A percentile compares a stretch with the other conserved stretches of the same genome.
Evolutionary conservation across 805 yeast species (phyloP).

Genomic region (Komagataella mondaviorum): DNA sequence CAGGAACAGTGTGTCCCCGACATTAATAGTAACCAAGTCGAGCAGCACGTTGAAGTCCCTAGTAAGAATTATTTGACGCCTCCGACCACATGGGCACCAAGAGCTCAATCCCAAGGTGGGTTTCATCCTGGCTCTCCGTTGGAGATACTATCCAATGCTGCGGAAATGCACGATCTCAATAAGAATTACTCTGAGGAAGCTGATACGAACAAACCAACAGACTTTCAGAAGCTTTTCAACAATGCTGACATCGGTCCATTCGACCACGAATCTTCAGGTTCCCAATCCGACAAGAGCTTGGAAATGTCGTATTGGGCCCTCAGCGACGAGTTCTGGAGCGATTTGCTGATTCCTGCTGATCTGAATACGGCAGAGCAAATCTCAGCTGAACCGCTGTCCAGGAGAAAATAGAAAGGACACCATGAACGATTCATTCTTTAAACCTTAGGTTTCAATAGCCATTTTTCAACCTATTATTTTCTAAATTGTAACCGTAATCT

Average conservation of each 20-base stretch:
- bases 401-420: background rate
- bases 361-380: background rate
- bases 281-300: slow-evolving; percentile 6
- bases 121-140: slow-evolving; percentile 18
- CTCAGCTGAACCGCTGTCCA: background rate
- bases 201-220: background rate
- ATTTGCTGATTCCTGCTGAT: slow-evolving; percentile 17
- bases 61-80: background rate
- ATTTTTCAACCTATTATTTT: background rate
- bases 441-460: background rate
- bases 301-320: slow-evolving; percentile 35
- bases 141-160: slow-evolving; percentile 27
- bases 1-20: background rate
- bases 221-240: background rate
- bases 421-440: background rate
- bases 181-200: background rate
- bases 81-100: background rate
- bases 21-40: background rate
- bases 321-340: slow-evolving; percentile 56
- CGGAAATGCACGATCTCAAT: slow-evolving; percentile 12
- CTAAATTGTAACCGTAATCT: background rate
- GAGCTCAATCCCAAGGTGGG: background rate
- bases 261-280: background rate
- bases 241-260: background rate
- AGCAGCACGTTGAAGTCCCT: background rate